Percentiles rank a stretch among this genome's conserved stretches.
Conservation (phyloP, 148 eudicot species). For the Rhododendron ferrugineum region DNA sequence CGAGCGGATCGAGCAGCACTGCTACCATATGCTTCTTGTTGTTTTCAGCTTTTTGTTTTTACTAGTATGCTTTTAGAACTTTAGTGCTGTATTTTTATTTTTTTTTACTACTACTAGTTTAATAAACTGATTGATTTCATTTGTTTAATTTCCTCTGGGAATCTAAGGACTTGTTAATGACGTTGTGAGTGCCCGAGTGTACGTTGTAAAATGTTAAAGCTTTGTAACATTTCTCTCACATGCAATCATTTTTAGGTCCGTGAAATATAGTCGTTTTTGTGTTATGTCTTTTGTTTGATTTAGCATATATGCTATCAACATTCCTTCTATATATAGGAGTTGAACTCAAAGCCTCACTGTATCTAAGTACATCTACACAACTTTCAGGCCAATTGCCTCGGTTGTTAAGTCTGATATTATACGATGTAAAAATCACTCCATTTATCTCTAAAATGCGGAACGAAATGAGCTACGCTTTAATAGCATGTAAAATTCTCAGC, state of each 20-base stretch:
- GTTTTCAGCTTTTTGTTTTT: neutral
- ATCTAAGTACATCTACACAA: neutral
- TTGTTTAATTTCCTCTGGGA: neutral
- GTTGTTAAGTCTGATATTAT: neutral
- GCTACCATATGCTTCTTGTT: constrained; percentile 8
- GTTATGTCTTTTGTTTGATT: neutral
- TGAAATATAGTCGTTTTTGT: too few species aligned
- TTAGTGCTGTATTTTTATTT: neutral
- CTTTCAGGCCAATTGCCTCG: too few species aligned
- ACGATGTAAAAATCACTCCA: too few species aligned
- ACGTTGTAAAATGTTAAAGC: too few species aligned
- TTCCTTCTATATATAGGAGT: neutral
- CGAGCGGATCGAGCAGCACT: neutral
- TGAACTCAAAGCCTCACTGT: neutral
- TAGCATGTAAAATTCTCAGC: neutral
- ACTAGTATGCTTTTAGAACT: neutral
- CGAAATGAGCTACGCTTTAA: neutral
- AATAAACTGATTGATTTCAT: neutral
- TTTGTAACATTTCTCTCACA: neutral
- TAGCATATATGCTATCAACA: neutral
- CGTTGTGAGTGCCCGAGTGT: neutral
- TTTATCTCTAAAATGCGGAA: too few species aligned
- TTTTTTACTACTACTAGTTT: neutral
- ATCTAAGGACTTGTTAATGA: neutral
- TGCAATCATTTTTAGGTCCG: neutral